Conservation (phyloP, 1,284 basidiomycete species). For the Cutaneotrichosporon sp. region DNA sequence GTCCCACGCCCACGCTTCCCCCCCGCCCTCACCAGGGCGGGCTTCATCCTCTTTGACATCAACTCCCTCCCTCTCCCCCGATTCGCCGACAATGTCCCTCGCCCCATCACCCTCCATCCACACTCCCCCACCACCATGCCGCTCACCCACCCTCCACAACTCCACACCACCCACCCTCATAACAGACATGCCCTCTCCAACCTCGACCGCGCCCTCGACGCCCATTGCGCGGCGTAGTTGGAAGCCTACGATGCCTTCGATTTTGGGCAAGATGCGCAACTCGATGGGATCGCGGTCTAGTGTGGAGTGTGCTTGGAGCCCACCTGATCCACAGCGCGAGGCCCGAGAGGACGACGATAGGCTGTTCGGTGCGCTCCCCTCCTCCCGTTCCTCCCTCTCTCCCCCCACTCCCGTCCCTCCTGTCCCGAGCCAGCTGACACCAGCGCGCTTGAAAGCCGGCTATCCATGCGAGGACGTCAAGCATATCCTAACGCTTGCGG, state of each 20-base stretch:
- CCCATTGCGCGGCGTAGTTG: background rate
- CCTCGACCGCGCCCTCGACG: background rate
- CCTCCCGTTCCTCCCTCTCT: too few species aligned
- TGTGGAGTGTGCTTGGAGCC: background rate
- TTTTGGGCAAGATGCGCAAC: slow-evolving; percentile 2
- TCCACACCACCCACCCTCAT: background rate
- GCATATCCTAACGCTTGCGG: background rate
- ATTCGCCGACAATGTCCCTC: background rate
- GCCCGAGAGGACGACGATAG: background rate
- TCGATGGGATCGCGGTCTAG: background rate
- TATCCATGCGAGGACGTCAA: slow-evolving; percentile 5
- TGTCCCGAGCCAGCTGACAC: background rate
- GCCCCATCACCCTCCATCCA: background rate
- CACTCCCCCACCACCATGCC: background rate
- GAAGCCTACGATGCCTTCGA: background rate
- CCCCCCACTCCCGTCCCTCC: background rate
- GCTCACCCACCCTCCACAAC: background rate
- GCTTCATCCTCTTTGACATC: background rate
- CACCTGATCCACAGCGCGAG: background rate
- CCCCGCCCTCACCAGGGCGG: background rate
- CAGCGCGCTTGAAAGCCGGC: background rate
- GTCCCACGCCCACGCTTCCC: background rate
- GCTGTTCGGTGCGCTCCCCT: background rate
- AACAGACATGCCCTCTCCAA: background rate
- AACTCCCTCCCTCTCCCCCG: background rate